Percentiles rank a stretch among this genome's conserved stretches.
Conservation (phyloP, 1,139 yeast species). For the Citeromyces hawaiiensis region DNA sequence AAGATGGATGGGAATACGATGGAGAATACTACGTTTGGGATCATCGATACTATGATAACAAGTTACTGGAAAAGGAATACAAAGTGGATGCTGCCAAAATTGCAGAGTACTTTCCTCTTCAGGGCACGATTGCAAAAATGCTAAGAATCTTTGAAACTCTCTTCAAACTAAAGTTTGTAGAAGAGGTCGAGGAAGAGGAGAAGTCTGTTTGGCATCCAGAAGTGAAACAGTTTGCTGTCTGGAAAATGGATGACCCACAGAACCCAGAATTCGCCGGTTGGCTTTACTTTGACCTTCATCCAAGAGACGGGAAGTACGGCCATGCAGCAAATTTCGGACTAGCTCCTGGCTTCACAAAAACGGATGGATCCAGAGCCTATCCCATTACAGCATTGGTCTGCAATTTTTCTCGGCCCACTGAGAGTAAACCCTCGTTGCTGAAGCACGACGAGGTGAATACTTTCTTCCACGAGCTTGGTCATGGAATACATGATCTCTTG, state of each 20-base stretch:
- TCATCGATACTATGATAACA: conserved; percentile 47
- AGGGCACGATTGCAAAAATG: conserved; percentile 55
- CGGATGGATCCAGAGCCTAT: conserved; percentile 36
- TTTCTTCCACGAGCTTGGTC: conserved; percentile 84
- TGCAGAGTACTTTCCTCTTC: conserved; percentile 68
- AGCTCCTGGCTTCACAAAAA: conserved; percentile 41
- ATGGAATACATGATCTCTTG: conserved; percentile 71
- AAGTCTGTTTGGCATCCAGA: conserved; percentile 61
- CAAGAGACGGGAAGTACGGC: conserved; percentile 75
- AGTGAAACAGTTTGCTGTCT: conserved; percentile 63
- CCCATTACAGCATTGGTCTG: conserved; percentile 76
- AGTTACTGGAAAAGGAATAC: conserved; percentile 51
- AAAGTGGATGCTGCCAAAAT: conserved; percentile 61
- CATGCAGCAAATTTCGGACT: conserved; percentile 79
- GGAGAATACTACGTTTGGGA: conserved; percentile 64
- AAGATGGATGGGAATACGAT: conserved; percentile 23
- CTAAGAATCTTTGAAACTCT: conserved; percentile 53
- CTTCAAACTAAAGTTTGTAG: conserved; percentile 53
- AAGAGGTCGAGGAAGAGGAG: conserved; percentile 24
- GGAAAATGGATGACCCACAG: conserved; percentile 38
- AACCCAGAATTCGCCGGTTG: conserved; percentile 60
- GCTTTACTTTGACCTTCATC: conserved; percentile 71
- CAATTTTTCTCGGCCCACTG: conserved; percentile 69
- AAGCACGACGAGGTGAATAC: conserved; percentile 74
- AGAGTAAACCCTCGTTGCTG: conserved; percentile 58